A percentile compares a stretch with the other conserved stretches of the same genome.
phyloP scores from a whole-genome alignment of 2,329 filamentous ascomycete genomes.

The Ophiostoma australiae region DNA sequence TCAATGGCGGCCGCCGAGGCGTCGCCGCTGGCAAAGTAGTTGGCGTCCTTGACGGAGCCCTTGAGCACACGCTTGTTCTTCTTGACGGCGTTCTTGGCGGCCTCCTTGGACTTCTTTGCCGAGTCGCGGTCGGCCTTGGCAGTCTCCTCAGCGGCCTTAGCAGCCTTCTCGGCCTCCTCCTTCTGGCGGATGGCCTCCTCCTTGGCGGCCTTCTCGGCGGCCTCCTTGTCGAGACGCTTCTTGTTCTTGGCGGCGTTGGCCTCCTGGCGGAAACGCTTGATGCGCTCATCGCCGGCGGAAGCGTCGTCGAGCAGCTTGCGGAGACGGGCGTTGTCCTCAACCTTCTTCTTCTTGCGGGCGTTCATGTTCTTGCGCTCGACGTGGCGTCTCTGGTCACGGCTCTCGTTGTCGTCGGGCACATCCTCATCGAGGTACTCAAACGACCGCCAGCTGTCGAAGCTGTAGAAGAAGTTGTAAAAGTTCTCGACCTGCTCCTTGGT shows the following conservation, averaged over 20 bases:
- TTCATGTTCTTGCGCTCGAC: slow-evolving; percentile 98
- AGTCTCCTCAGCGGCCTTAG: slow-evolving; percentile 77
- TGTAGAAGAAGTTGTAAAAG: slow-evolving; percentile 99
- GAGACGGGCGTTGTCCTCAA: slow-evolving; percentile 87
- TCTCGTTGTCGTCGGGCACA: slow-evolving; percentile 97
- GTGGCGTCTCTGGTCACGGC: slow-evolving; percentile 97
- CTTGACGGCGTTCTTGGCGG: slow-evolving; percentile 97
- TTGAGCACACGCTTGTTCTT: slow-evolving; percentile 99
- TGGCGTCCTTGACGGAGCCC: slow-evolving; percentile 90
- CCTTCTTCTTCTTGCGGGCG: slow-evolving; percentile 98
- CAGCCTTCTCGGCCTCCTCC: slow-evolving; percentile 72
- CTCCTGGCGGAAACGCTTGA: slow-evolving; percentile 93
- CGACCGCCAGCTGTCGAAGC: slow-evolving; percentile 94
- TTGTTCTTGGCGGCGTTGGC: slow-evolving; percentile 95
- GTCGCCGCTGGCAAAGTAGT: slow-evolving; percentile 81
- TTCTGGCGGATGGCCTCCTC: slow-evolving; percentile 82
- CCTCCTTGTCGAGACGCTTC: slow-evolving; percentile 85
- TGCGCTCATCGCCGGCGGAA: slow-evolving; percentile 81
- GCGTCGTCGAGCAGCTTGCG: slow-evolving; percentile 85
- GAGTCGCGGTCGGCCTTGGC: slow-evolving; percentile 81
- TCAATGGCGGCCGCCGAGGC: slow-evolving; percentile 74
- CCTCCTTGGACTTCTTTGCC: slow-evolving; percentile 95
- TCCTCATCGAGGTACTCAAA: slow-evolving; percentile 99
- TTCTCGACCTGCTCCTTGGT: slow-evolving; percentile 83
- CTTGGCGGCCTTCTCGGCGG: slow-evolving; percentile 76